Evolutionary conservation across 2,329 filamentous ascomycete species (phyloP), one percentile per base, ranked within the genome.

Genomic region (Zasmidium cellare): DNA sequence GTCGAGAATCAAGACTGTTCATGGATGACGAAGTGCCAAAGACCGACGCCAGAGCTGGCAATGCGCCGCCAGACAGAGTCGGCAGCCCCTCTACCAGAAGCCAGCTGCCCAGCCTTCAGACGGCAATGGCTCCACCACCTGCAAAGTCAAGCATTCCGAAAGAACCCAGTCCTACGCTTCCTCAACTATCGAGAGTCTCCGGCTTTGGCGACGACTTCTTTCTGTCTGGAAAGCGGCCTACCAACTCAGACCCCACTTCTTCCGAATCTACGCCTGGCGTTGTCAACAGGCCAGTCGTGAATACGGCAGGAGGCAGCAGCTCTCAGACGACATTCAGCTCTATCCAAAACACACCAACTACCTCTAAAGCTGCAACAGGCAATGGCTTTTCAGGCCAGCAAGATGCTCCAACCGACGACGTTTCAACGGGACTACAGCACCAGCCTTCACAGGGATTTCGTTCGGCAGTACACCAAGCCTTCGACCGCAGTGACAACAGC

Each of bases 401-500:
- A 41, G 35, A 35, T 38, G 46, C 24, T 14, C 35, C 59, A 16
- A 20, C 57, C 12, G 53, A 47, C 11, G 38, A 19, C 9, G 46
- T 49, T n/a, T 23, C 50, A n/a, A 35, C 55, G 35, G 48, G 44
- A 31, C 69, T 84, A n/a, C 77, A 80, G 6, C 81, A 82, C 61
- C 79, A 82, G 60, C 76, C 79, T 2, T 66, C 64, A 38, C 46
- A 56, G 6, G 67, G 83, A n/a, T 85, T 84, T 66, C 75, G 74
- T 22, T 68, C 66, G 14, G 82, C 84, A 14, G 86, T 89, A 3
- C 78, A 87, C 64, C 82, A 87, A 68, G 86, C 86, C 16, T 89
- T 89, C 67, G 85, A 87, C 66, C 77, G 80, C 47, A 77, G 74
- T 23, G 80, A 85, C 60, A 82, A 84, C 38, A 81, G 83, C 2